A percentile compares a stretch with the other conserved stretches of the same genome.
Evolutionary conservation across 176 grass and related monocot species (phyloP).

Genomic region (Carex kokanica): DNA sequence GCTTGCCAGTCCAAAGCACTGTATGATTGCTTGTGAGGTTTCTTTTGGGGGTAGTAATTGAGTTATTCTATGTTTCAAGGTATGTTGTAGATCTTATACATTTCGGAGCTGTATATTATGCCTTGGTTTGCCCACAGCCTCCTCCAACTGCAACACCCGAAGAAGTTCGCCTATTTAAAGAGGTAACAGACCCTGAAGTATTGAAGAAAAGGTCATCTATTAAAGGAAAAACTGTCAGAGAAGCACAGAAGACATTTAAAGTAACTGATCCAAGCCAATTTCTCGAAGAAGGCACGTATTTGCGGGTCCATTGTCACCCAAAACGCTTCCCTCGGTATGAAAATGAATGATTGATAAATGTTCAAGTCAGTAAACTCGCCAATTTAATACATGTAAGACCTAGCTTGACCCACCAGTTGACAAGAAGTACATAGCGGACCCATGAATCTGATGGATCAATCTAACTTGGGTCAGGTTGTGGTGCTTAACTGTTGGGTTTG

Average conservation of each 20-base stretch:
- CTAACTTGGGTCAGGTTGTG: neutral
- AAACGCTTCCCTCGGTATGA: slow-evolving; percentile 82
- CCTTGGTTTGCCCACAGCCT: slow-evolving; percentile 72
- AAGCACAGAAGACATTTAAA: slow-evolving; percentile 91
- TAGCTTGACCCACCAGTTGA: neutral
- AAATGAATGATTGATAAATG: neutral
- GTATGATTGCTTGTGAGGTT: neutral
- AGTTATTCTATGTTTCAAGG: slow-evolving; percentile 58
- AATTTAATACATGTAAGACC: neutral
- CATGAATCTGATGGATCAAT: neutral
- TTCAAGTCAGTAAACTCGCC: neutral
- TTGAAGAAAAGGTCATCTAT: slow-evolving; percentile 66
- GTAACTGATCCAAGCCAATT: slow-evolving; percentile 54
- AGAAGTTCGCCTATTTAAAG: slow-evolving; percentile 68
- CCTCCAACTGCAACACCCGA: slow-evolving; percentile 60
- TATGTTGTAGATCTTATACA: slow-evolving; percentile 91
- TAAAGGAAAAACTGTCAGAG: slow-evolving; percentile 90
- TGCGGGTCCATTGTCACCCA: slow-evolving; percentile 87
- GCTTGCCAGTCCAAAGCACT: neutral
- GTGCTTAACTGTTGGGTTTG: neutral
- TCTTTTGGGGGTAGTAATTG: slow-evolving; percentile 17
- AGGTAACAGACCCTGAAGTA: slow-evolving; percentile 67
- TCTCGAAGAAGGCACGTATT: slow-evolving; percentile 71
- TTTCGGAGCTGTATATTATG: slow-evolving; percentile 86
- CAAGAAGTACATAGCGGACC: neutral